Evolutionary conservation across 306 rosid genomes (phyloP), one percentile per base, ranked within the genome.

Genomic region (Chamaecrista fasciculata): DNA sequence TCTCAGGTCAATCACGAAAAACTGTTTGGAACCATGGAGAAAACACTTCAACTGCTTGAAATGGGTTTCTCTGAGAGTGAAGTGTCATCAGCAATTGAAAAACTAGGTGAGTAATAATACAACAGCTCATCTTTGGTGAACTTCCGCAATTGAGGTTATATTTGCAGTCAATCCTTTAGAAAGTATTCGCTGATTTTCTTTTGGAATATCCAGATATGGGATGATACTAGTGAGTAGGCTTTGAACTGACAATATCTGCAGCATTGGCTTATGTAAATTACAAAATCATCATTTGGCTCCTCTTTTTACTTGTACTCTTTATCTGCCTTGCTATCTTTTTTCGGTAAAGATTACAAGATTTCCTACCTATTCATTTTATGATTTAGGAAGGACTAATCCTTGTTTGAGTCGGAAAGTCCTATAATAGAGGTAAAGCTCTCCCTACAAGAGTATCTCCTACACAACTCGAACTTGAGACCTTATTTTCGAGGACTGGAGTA

Each of bases 51-150:
- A 9, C 82, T 94, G 84, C 91, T 94, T 71, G 91, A 91, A 80
- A 94, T 94, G 95, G 98, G 98, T 57, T 94, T 94, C 82, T 85
- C 95, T 26, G 97, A 94, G 86, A 81, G 58, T 49, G 92, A 94
- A 83, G 91, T 94, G 73, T 94, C 98, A 23, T 78, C 81, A 60
- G 97, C 95, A 65, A 67, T 94, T 42, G 98, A 94, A 78, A 88
- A 52, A 76, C 75, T 80, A 78, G 98, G 98, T 86, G 66, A 81
- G 85, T 85, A 67, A 62, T 77, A 66, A n/a, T 51, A 26, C 59
- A 67, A 69, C 46, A 56, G 47, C 71, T 20, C 15, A 66, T 69
- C 57, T 37, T 47, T 44, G 57, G 56, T 53, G 25, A 57, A 55
- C 67, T 62, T 42, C 8, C 12, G 40, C 46, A 47, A 11, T 75